Conservation (phyloP, 1,284 basidiomycete species). For the Pascua guehoae region DNA sequence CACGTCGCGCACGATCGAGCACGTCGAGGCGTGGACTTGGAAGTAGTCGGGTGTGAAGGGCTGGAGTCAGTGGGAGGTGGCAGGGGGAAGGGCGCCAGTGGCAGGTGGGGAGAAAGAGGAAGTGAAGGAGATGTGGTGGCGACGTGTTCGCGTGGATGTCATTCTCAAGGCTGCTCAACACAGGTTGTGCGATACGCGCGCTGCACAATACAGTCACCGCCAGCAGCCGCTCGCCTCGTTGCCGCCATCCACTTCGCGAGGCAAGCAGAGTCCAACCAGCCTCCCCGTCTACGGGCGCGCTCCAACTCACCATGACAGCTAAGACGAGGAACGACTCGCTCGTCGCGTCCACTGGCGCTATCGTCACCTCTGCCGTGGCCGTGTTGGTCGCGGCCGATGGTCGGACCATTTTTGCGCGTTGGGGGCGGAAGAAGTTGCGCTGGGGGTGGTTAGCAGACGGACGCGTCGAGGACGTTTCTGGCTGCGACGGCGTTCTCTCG, state of each 20-base stretch:
- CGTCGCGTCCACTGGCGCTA: slow-evolving; percentile 16
- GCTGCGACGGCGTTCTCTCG: too few relatives aligned
- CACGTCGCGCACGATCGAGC: slow-evolving; percentile 51
- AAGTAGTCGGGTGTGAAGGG: slow-evolving; percentile 54
- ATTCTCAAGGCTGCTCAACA: too few relatives aligned
- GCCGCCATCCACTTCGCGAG: too few relatives aligned
- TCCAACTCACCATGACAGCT: slow-evolving; percentile 17
- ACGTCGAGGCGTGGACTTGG: slow-evolving; percentile 51
- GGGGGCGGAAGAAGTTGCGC: slow-evolving; percentile 22
- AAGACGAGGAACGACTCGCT: slow-evolving; percentile 20
- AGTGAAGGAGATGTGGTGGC: too few relatives aligned
- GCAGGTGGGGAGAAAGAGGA: background rate
- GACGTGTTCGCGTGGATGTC: background rate
- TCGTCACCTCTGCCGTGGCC: slow-evolving; percentile 19
- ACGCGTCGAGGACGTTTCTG: background rate
- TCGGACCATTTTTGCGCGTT: slow-evolving; percentile 9
- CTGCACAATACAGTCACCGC: too few relatives aligned
- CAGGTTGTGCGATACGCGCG: too few relatives aligned
- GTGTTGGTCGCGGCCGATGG: slow-evolving; percentile 14
- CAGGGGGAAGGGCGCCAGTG: too few relatives aligned
- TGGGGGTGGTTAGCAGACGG: background rate
- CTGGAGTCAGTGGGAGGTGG: slow-evolving; percentile 24
- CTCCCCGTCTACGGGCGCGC: too few relatives aligned
- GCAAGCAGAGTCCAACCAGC: too few relatives aligned
- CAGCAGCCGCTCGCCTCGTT: too few relatives aligned